Evolutionary conservation across 495 filamentous ascomycete genomes (phyloP), one percentile per base, ranked within the genome.

Genomic region (Lepraria neglecta): DNA sequence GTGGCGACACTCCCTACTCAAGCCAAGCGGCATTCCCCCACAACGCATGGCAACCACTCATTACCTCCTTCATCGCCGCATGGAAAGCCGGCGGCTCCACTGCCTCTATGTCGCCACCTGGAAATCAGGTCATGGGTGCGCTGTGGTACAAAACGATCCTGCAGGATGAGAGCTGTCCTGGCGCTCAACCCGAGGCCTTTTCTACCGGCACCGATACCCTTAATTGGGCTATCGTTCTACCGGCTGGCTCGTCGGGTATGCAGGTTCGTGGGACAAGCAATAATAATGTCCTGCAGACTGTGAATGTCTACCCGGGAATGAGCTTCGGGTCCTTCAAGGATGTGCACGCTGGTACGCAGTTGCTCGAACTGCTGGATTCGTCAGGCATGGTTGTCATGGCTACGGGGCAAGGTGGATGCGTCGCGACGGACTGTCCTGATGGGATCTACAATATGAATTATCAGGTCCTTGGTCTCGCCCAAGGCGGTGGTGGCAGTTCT

Each of bases 11-110:
- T 43, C 56, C 70, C 2, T 76, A 76, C 48, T 62, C 66, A 12
- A 70, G 68, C 28, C 58, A 58, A n/a, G 48, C 56, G 27, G 35
- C 59, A 38, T 68, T 56, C 43, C 54, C 64, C 45, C 75, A 77
- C 64, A 67, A 64, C 5, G 75, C 64, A 30, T 72, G 70, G 73
- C 65, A 72, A 40, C 66, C 58, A 1, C 51, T 73, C 9, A 64
- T 77, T 12, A 56, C 67, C 2, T 58, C 71, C 0, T 76, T 76
- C 61, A 73, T 75, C 54, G 44, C 62, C 2, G 73, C 75, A 0
- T 76, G 60, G 53, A 76, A 75, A 51, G 56, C 53, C 35, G 73
- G 73, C 24, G 61, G 60, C n/a, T 64, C 52, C 15, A 52, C 48
- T 17, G 56, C 61, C 5, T 40, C 38, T 28, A 66, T 64, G 53